These are phyloP conservation scores for Flaveria linearis DNA, from an alignment of 129 eudicot species.

Conservation along the genomic window DNA sequence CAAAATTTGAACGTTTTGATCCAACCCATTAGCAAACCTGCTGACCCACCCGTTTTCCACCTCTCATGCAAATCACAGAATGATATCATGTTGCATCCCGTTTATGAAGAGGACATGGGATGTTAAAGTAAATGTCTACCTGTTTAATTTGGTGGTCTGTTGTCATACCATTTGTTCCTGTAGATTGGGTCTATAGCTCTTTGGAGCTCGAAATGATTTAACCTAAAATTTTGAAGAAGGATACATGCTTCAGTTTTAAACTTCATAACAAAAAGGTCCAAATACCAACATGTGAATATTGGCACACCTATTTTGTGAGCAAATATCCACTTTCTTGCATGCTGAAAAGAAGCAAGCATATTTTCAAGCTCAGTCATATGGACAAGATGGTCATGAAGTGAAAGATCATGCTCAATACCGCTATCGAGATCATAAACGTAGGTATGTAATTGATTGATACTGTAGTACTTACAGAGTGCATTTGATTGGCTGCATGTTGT, in stretches of 20 bases:
- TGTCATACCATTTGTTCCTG: slow-evolving; percentile 35
- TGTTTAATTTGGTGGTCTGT: slow-evolving; percentile 19
- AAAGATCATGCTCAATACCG: not conserved
- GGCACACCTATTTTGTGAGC: slow-evolving; percentile 49
- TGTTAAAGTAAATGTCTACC: slow-evolving; percentile 28
- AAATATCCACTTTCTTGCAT: slow-evolving; percentile 33
- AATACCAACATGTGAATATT: not conserved
- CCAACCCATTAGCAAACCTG: not conserved
- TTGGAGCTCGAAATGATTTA: slow-evolving; percentile 32
- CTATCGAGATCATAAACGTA: not conserved
- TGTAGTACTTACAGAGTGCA: slow-evolving; percentile 30
- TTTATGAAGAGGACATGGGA: no score
- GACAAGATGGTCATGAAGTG: slow-evolving; percentile 10
- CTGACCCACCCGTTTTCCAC: not conserved
- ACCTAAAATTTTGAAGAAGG: slow-evolving; percentile 32
- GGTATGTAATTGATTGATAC: not conserved
- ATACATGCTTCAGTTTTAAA: not conserved
- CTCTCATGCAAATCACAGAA: not conserved
- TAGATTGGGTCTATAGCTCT: slow-evolving; percentile 27
- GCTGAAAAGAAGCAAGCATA: slow-evolving; percentile 33
- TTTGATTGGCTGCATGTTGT: no score
- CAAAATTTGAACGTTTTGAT: not conserved
- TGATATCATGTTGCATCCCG: not conserved
- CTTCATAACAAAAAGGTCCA: slow-evolving; percentile 15
- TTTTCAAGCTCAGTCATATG: not conserved